Evolutionary conservation across 208 protist genomes (phyloP), one percentile per base, ranked within the genome.

Genomic region (Leishmania braziliensis): DNA sequence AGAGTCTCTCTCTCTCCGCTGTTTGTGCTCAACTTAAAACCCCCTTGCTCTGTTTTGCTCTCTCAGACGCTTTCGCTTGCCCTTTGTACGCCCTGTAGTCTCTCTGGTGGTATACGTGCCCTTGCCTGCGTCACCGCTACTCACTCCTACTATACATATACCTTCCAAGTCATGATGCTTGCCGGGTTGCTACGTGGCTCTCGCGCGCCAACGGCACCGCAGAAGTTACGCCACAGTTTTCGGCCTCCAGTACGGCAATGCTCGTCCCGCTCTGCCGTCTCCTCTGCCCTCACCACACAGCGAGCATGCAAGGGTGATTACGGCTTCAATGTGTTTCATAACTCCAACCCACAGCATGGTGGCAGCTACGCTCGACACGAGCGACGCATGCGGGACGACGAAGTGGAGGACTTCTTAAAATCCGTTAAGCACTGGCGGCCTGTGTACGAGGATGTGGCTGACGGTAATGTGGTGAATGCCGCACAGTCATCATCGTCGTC

Each of bases 261-360:
- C 16, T 50, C 20, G 23, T 10, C 36, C 68, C 16, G 14, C 39
- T n/a, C 23, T 16, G 4, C 76, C 3, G 58, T 81, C 51, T 51
- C 29, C 39, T n/a, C 23, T 16, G 4, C 76, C 3, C 71, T 81
- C 51, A 62, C 29, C 4, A 56, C 53, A 0, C 75, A 83, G 63
- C 83, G 79, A 16, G n/a, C 36, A 8, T 9, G 6, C 20, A 93
- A 92, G 69, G 93, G 93, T 0, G 93, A 96, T 77, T 95, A 95
- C 86, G 91, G 90, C 62, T 95, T 95, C 74, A 95, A 94, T 73
- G 87, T 95, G 1, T 95, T 97, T 80, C 93, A 97, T 83, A 95
- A 95, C 87, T 93, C 88, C 36, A 97, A 97, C 87, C 93, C 93
- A 62, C 91, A 97, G 81, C 92, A 97, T 70, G 93, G 93, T 63